Percentiles rank a stretch among this genome's conserved stretches.
Conservation (phyloP, 2,329 filamentous ascomycete species). For the Nigrospora sphaerica region DNA sequence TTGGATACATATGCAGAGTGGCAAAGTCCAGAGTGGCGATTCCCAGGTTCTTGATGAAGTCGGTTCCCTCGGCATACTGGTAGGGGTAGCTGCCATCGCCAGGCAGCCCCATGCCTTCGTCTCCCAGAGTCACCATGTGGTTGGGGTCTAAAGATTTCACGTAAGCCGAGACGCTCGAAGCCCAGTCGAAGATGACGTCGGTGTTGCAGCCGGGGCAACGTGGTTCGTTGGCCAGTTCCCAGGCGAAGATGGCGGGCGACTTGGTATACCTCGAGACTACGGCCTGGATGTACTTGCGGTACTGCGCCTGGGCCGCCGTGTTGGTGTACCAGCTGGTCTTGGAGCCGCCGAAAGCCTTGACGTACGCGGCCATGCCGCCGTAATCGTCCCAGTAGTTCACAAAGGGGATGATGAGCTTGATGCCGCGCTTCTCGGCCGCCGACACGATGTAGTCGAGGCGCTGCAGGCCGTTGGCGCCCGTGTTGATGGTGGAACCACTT, state of each 20-base stretch:
- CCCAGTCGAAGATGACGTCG: slow-evolving; percentile 52
- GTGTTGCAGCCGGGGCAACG: slow-evolving; percentile 50
- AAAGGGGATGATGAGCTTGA: slow-evolving; percentile 59
- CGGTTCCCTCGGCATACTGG: slow-evolving; percentile 39
- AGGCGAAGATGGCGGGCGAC: slow-evolving; percentile 43
- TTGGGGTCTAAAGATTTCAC: slow-evolving; percentile 56
- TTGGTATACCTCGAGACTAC: slow-evolving; percentile 40
- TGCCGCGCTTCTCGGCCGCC: slow-evolving; percentile 48
- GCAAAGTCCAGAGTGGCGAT: slow-evolving; percentile 46
- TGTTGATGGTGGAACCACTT: slow-evolving; percentile 52
- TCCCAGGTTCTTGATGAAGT: slow-evolving; percentile 43
- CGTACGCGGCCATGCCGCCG: slow-evolving; percentile 57
- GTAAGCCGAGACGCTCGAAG: slow-evolving; percentile 47
- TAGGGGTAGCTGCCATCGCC: slow-evolving; percentile 48
- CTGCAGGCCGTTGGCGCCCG: slow-evolving; percentile 53
- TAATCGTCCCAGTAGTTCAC: slow-evolving; percentile 67
- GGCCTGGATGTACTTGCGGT: slow-evolving; percentile 41
- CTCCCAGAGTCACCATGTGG: slow-evolving; percentile 59
- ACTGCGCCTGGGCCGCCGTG: slow-evolving; percentile 44
- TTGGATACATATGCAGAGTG: slow-evolving; percentile 38
- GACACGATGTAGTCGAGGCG: slow-evolving; percentile 58
- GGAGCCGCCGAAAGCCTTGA: slow-evolving; percentile 46
- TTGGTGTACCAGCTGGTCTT: slow-evolving; percentile 52
- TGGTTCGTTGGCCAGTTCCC: slow-evolving; percentile 50
- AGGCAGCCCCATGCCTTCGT: slow-evolving; percentile 41